Conservation (phyloP, 108 stramenopile species). For the Phaeodactylum tricornutum region DNA sequence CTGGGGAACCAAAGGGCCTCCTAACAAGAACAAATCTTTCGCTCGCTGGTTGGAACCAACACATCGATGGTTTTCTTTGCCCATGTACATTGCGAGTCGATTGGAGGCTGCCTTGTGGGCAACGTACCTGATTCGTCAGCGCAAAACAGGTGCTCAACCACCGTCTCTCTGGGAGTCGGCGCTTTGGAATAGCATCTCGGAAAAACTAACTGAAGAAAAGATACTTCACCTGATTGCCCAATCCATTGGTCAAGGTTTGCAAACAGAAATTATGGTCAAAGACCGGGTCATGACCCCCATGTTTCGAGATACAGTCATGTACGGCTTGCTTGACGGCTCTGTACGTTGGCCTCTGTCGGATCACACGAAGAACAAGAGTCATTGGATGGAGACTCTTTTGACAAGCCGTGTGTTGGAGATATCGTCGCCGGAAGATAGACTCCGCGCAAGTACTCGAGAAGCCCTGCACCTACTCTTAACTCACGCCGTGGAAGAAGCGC, state of each 20-base stretch:
- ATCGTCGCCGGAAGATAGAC: not conserved
- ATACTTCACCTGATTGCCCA: not conserved
- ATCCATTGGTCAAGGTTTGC: not conserved
- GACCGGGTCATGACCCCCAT: not conserved
- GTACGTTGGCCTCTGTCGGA: not conserved
- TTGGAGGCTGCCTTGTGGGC: slow-evolving; percentile 62
- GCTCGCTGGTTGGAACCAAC: slow-evolving; percentile 75
- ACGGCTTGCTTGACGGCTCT: not conserved
- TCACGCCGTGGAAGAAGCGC: too few species aligned
- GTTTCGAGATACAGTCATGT: not conserved
- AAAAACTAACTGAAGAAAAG: not conserved
- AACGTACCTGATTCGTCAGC: slow-evolving; percentile 13
- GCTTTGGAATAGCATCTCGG: not conserved
- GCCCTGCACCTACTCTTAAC: too few species aligned
- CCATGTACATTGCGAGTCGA: slow-evolving; percentile 64
- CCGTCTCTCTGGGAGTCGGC: not conserved
- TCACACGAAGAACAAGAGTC: not conserved
- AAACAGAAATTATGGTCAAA: not conserved
- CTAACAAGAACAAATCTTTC: too few species aligned
- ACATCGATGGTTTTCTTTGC: slow-evolving; percentile 62
- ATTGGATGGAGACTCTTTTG: slow-evolving; percentile 1
- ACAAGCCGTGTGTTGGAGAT: slow-evolving; percentile 11
- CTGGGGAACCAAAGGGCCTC: too few species aligned
- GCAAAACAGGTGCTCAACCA: not conserved
- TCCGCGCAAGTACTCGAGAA: slow-evolving; percentile 5